phyloP scores from a whole-genome alignment of 495 filamentous ascomycete genomes.

The Thermochaetoides thermophila region DNA sequence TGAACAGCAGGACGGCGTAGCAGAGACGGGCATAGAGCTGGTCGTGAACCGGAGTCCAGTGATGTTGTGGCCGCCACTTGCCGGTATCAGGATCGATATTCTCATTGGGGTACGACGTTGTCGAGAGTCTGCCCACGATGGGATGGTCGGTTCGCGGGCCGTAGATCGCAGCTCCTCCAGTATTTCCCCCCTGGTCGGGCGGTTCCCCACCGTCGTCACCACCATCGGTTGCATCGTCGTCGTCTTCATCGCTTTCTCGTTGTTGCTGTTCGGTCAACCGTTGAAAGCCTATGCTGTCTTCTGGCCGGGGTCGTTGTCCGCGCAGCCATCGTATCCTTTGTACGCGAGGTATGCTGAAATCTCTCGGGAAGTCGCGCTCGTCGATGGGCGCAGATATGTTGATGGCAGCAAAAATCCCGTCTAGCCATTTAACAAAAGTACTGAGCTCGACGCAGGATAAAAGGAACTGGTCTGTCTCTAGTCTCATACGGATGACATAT shows the following conservation, averaged over 20 bases:
- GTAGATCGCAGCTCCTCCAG: neutral
- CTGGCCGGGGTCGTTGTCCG: constrained; percentile 13
- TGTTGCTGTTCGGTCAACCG: constrained; percentile 9
- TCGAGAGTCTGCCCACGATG: constrained; percentile 15
- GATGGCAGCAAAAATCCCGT: constrained; percentile 52
- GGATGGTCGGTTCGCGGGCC: constrained; percentile 11
- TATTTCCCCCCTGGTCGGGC: constrained; percentile 2
- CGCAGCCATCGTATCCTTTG: constrained; percentile 25
- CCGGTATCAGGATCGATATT: constrained; percentile 22
- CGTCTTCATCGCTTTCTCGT: constrained; percentile 7
- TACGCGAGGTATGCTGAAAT: constrained; percentile 36
- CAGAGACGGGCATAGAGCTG: constrained; percentile 39
- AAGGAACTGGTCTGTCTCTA: constrained; percentile 50
- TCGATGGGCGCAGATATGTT: constrained; percentile 46
- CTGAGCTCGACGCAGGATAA: constrained; percentile 38
- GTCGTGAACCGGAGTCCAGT: constrained; percentile 34
- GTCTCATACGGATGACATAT: constrained; percentile 45
- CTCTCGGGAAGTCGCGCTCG: constrained; percentile 42
- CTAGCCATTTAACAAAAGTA: constrained; percentile 40
- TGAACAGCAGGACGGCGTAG: constrained; percentile 33
- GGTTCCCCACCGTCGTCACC: constrained; percentile 5
- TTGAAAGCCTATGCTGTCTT: constrained; percentile 14
- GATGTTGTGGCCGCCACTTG: constrained; percentile 37
- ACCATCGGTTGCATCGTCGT: constrained; percentile 8
- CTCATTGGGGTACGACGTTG: constrained; percentile 21